Percentiles rank a stretch among this genome's conserved stretches.
These are phyloP conservation scores for Colletotrichum lini DNA, from an alignment of 2,329 filamentous ascomycete species.

Conservation along the genomic window DNA sequence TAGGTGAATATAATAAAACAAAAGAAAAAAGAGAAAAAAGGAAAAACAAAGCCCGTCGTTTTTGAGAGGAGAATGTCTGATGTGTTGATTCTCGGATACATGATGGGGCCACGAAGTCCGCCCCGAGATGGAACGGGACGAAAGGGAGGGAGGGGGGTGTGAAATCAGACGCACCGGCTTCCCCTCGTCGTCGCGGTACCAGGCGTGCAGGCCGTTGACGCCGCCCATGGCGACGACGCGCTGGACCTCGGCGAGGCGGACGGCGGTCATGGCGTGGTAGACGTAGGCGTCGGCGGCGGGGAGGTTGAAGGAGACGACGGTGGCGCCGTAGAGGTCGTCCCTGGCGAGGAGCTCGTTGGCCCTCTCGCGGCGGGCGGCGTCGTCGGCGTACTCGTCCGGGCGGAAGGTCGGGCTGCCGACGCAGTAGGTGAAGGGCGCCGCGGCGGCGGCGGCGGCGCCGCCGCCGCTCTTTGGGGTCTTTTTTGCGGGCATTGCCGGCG, in stretches of 20 bases:
- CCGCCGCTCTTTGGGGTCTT: slow-evolving; percentile 37
- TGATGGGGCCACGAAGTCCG: no score
- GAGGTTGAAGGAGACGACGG: slow-evolving; percentile 60
- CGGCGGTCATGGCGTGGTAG: slow-evolving; percentile 66
- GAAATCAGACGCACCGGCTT: slow-evolving; percentile 48
- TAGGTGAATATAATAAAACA: no score
- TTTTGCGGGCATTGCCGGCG: slow-evolving; percentile 10
- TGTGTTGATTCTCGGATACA: no score
- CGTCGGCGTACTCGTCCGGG: slow-evolving; percentile 57
- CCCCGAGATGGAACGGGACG: no score
- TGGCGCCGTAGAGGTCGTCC: slow-evolving; percentile 61
- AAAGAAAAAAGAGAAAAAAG: no score
- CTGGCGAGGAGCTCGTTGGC: slow-evolving; percentile 55
- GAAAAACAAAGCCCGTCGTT: no score
- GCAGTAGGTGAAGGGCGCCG: slow-evolving; percentile 54
- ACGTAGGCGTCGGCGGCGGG: slow-evolving; percentile 62
- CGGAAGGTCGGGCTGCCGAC: slow-evolving; percentile 61
- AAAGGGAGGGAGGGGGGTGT: neutral
- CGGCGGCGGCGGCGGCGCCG: slow-evolving; percentile 24
- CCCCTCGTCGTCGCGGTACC: slow-evolving; percentile 60
- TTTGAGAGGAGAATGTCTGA: no score
- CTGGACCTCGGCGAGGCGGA: slow-evolving; percentile 65
- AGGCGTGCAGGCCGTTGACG: slow-evolving; percentile 63
- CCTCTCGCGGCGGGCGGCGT: slow-evolving; percentile 55
- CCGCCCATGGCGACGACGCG: slow-evolving; percentile 59